phyloP scores from a whole-genome alignment of 1,284 basidiomycete species.

The Ceratobasidium sp. region DNA sequence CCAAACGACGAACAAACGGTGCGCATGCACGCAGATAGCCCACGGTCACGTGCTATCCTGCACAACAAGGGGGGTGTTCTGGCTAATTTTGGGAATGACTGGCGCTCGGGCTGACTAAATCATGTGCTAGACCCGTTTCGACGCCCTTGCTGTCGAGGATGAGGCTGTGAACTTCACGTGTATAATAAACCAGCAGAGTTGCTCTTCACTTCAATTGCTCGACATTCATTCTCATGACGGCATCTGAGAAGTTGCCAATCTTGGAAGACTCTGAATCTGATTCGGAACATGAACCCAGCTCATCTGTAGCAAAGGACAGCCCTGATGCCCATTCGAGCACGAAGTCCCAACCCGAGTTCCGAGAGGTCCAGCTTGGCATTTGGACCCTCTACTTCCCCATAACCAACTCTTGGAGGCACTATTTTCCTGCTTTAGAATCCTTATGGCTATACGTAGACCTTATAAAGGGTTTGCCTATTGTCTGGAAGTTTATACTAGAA shows the following conservation, averaged over 20 bases:
- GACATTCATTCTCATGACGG: neutral
- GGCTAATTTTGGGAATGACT: neutral
- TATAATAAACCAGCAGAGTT: neutral
- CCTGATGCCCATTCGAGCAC: neutral
- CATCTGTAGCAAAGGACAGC: slow-evolving; percentile 8
- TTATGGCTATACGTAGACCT: slow-evolving; percentile 27
- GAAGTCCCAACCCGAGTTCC: neutral
- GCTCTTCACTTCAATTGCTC: neutral
- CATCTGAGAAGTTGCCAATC: neutral
- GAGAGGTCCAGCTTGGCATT: slow-evolving; percentile 18
- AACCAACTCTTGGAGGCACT: slow-evolving; percentile 28
- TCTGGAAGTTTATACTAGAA: slow-evolving; percentile 28
- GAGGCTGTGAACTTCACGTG: neutral
- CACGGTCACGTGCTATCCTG: too few species aligned
- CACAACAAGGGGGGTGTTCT: too few species aligned
- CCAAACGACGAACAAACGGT: too few species aligned
- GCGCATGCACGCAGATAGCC: too few species aligned
- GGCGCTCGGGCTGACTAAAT: neutral
- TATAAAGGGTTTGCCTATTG: slow-evolving; percentile 14
- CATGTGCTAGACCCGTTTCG: neutral
- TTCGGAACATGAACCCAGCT: neutral
- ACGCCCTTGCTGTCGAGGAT: neutral
- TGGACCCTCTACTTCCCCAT: slow-evolving; percentile 35
- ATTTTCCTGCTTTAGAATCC: slow-evolving; percentile 32
- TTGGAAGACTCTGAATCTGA: neutral